Evolutionary conservation across 2,329 filamentous ascomycete species (phyloP).

Genomic region (Beauveria pseudobassiana): DNA sequence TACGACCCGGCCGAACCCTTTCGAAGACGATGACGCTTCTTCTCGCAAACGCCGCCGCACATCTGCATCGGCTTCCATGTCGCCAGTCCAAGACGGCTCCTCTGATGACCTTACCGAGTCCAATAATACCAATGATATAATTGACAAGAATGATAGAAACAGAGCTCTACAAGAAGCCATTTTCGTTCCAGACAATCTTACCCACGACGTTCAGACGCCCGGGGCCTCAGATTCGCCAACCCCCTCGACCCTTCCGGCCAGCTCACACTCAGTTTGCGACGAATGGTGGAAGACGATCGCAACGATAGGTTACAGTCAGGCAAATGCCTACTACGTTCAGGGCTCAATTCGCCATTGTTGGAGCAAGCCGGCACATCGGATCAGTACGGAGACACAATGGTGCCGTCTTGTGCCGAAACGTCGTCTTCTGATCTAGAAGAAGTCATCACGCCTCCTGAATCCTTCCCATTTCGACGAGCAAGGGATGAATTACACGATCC

Average conservation of each 20-base stretch:
- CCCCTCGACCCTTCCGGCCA: not conserved
- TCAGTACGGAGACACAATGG: not conserved
- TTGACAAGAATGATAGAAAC: not conserved
- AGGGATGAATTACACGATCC: constrained; percentile 25
- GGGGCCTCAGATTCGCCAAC: not conserved
- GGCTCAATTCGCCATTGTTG: not conserved
- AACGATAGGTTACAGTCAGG: not conserved
- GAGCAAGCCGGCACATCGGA: not conserved
- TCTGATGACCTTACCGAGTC: constrained; percentile 11
- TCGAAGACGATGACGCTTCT: constrained; percentile 49
- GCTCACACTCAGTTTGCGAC: constrained; percentile 7
- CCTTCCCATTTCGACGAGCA: constrained; percentile 38
- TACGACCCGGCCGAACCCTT: constrained; percentile 57
- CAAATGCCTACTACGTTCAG: not conserved
- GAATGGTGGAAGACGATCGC: not conserved
- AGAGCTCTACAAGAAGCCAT: not conserved
- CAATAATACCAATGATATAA: not conserved
- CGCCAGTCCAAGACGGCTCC: constrained; percentile 32
- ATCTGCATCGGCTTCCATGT: constrained; percentile 47
- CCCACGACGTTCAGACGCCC: not conserved
- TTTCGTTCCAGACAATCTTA: not conserved
- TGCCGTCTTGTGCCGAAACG: not conserved
- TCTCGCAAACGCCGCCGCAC: constrained; percentile 57
- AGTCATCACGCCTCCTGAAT: constrained; percentile 1
- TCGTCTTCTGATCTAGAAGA: constrained; percentile 4